These are phyloP conservation scores for Cucumis melo DNA, from an alignment of 306 rosid genomes.

Conservation along the genomic window DNA sequence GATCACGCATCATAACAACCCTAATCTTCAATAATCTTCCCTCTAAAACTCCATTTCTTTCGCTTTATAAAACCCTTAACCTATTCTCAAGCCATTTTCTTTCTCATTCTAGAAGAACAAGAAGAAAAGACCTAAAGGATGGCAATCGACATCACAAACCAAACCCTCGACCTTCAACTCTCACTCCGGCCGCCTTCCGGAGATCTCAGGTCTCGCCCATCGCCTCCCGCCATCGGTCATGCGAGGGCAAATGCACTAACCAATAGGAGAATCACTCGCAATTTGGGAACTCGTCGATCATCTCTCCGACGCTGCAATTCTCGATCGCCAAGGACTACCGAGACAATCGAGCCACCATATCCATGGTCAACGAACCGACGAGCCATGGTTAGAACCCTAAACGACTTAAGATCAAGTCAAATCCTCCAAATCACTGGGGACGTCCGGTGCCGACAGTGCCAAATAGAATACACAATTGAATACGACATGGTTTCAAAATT, in stretches of 20 bases:
- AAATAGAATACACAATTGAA: background rate
- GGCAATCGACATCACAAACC: background rate
- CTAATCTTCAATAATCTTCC: background rate
- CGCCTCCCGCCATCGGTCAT: background rate
- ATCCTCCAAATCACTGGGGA: slow-evolving; percentile 14
- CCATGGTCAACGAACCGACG: slow-evolving; percentile 36
- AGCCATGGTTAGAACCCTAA: slow-evolving; percentile 9
- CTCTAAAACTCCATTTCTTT: background rate
- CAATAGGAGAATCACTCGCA: background rate
- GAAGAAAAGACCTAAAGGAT: background rate
- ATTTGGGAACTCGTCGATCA: background rate
- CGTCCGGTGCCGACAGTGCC: slow-evolving; percentile 32
- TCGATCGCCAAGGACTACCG: background rate
- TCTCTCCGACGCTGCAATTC: background rate
- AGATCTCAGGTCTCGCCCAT: too few species aligned
- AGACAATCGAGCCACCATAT: slow-evolving; percentile 14
- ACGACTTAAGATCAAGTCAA: background rate
- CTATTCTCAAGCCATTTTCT: too few species aligned
- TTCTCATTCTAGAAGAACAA: background rate
- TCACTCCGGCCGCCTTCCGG: background rate
- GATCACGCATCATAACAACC: background rate
- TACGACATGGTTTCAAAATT: slow-evolving; percentile 7
- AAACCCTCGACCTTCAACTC: background rate
- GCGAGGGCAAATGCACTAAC: background rate
- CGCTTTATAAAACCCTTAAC: background rate